phyloP scores from a whole-genome alignment of 1,284 basidiomycete species.

The Golubevia sp. region DNA sequence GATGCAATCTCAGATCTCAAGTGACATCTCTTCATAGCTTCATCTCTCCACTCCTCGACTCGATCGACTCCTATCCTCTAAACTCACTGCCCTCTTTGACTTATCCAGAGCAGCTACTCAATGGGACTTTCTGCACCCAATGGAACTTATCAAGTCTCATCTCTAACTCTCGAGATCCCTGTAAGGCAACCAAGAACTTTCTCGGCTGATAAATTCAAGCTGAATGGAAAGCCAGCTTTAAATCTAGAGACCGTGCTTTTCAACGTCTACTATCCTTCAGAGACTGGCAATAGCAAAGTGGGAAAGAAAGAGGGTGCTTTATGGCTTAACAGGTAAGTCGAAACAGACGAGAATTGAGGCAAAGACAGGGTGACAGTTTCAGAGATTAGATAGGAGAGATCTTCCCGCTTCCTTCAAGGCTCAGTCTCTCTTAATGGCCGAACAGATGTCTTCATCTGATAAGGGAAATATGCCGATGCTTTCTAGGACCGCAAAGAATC shows the following conservation, averaged over 20 bases:
- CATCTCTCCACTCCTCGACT: too few species aligned
- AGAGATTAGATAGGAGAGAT: too few species aligned
- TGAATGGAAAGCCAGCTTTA: slow-evolving; percentile 24
- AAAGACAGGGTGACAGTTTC: too few species aligned
- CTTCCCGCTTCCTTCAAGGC: slow-evolving; percentile 27
- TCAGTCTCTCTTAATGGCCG: neutral
- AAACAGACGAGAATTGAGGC: too few species aligned
- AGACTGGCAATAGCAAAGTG: neutral
- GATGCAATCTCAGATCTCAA: too few species aligned
- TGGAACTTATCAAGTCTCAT: slow-evolving; percentile 30
- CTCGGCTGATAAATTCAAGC: slow-evolving; percentile 1
- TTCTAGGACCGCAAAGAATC: too few species aligned
- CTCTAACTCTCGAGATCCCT: slow-evolving; percentile 36
- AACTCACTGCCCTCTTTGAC: too few species aligned
- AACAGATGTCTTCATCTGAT: neutral
- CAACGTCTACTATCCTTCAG: slow-evolving; percentile 45
- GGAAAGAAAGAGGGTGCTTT: neutral
- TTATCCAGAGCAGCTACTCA: too few species aligned
- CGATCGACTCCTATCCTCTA: too few species aligned
- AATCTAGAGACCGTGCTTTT: slow-evolving; percentile 33
- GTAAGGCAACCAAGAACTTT: slow-evolving; percentile 7
- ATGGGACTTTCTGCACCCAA: neutral
- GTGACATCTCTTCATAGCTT: too few species aligned
- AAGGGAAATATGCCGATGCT: too few species aligned
- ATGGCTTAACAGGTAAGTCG: neutral